Conservation (phyloP, 2,329 filamentous ascomycete species). For the Colletotrichum sp. region DNA sequence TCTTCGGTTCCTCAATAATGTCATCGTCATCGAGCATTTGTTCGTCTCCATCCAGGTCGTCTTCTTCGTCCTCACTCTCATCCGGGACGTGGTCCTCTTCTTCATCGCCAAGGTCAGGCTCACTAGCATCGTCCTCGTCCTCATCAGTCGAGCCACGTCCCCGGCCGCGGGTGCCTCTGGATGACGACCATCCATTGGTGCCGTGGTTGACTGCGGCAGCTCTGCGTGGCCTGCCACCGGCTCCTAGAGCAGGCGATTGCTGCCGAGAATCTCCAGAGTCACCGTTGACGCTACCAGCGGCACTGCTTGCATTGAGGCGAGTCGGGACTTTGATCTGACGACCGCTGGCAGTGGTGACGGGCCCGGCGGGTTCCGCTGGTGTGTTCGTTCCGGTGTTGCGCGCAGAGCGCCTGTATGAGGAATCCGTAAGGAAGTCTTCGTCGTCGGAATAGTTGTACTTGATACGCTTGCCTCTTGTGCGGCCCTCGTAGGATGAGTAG, state of each 20-base stretch:
- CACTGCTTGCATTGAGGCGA: slow-evolving; percentile 64
- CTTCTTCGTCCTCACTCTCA: slow-evolving; percentile 61
- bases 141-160: slow-evolving; percentile 54
- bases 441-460: slow-evolving; percentile 96
- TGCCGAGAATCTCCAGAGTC: slow-evolving; percentile 38
- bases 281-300: slow-evolving; percentile 48
- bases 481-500: slow-evolving; percentile 93
- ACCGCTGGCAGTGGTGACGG: slow-evolving; percentile 80
- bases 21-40: slow-evolving; percentile 60
- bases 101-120: slow-evolving; percentile 78
- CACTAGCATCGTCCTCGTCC: slow-evolving; percentile 67
- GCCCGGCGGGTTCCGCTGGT: slow-evolving; percentile 67
- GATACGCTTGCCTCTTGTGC: slow-evolving; percentile 93
- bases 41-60: slow-evolving; percentile 62
- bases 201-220: slow-evolving; percentile 54
- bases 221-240: slow-evolving; percentile 53
- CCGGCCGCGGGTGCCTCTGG: slow-evolving; percentile 31
- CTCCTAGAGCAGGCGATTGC: slow-evolving; percentile 39
- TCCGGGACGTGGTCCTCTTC: slow-evolving; percentile 72
- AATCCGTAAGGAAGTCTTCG: slow-evolving; percentile 70
- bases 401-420: slow-evolving; percentile 68
- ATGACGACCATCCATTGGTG: slow-evolving; percentile 52
- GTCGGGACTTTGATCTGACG: slow-evolving; percentile 77
- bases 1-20: slow-evolving; percentile 46
- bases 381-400: slow-evolving; percentile 78